Conservation (phyloP, 768 basidiomycete genomes). For the Crepidotus variabilis region DNA sequence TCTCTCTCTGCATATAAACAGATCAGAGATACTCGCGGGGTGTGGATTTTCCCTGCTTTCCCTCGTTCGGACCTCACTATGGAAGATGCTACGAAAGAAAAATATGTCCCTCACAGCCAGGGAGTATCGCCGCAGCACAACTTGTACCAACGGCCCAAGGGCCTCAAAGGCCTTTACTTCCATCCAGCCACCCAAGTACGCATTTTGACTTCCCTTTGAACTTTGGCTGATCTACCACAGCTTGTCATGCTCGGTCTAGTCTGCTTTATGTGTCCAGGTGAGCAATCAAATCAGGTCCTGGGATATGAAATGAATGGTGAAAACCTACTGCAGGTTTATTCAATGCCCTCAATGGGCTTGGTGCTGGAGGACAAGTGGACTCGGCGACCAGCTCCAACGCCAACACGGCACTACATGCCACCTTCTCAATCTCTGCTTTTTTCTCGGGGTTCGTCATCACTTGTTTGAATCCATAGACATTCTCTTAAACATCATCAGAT, state of each 20-base stretch:
- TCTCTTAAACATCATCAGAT: constrained; percentile 32
- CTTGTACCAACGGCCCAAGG: constrained; percentile 41
- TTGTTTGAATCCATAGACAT: constrained; percentile 10
- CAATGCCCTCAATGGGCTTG: constrained; percentile 77
- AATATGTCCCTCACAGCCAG: too few relatives aligned
- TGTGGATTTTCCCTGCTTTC: too few relatives aligned
- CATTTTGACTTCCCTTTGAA: neutral
- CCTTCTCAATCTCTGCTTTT: constrained; percentile 40
- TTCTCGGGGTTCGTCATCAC: constrained; percentile 48
- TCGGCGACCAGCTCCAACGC: constrained; percentile 64
- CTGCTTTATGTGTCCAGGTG: constrained; percentile 59
- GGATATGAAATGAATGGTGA: neutral
- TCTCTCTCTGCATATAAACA: too few relatives aligned
- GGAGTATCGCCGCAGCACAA: too few relatives aligned
- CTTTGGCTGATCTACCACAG: constrained; percentile 36
- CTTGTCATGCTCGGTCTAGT: constrained; percentile 65
- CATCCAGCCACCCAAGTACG: constrained; percentile 49
- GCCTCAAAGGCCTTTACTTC: constrained; percentile 54
- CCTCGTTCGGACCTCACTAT: too few relatives aligned
- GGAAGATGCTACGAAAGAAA: too few relatives aligned
- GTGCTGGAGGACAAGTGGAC: constrained; percentile 74
- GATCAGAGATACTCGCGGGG: too few relatives aligned
- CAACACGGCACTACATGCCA: constrained; percentile 61
- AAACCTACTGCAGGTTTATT: constrained; percentile 61
- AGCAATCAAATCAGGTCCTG: constrained; percentile 10